Evolutionary conservation across 2,329 filamentous ascomycete genomes (phyloP), one percentile per base, ranked within the genome.

Genomic region (Phialophora macrospora): DNA sequence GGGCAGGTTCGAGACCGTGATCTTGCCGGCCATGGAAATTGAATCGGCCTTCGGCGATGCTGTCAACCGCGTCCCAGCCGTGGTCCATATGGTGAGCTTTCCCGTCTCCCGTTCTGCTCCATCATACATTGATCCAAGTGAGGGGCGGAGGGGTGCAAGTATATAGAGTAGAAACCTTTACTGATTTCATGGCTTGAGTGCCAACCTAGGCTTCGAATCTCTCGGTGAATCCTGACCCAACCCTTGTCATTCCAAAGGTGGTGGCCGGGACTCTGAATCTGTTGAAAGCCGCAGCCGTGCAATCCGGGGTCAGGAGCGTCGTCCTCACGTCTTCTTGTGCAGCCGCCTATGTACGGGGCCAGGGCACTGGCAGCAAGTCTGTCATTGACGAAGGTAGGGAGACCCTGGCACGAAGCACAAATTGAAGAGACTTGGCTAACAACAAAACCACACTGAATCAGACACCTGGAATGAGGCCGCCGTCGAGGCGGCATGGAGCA

Each of bases 381-480:
- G 76, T 1, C 79, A 22, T 58, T 2, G 24, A n/a, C 22, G 55
- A 58, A 41, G 14, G 12, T 58, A 54, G 44, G 57, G 14, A 44
- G 34, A 24, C 12, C 11, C 49, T 5, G 28, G n/a, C n/a, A n/a
- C n/a, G n/a, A 44, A 20, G 4, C 12, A 1, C 41, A 44, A 44
- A 20, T 44, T 28, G 28, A 28, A 24, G 24, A 28, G 28, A 9
- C 41, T 20, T 44, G n/a, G 41, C 41, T 44, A 14, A 51, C 24
- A 2, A 20, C 2, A 51, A 46, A 55, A 32, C 28, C 41, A 8
- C 41, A 28, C 41, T 14, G 41, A 44, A 20, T 11, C 49, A 64
- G 63, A 75, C 17, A 75, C 71, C 0, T 82, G 77, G 78, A 79
- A 78, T 52, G 75, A 78, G 3, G 64, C 63, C 1, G 71, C 70